phyloP scores from a whole-genome alignment of 106 monocot species.

The Apostasia shenzhenica region DNA sequence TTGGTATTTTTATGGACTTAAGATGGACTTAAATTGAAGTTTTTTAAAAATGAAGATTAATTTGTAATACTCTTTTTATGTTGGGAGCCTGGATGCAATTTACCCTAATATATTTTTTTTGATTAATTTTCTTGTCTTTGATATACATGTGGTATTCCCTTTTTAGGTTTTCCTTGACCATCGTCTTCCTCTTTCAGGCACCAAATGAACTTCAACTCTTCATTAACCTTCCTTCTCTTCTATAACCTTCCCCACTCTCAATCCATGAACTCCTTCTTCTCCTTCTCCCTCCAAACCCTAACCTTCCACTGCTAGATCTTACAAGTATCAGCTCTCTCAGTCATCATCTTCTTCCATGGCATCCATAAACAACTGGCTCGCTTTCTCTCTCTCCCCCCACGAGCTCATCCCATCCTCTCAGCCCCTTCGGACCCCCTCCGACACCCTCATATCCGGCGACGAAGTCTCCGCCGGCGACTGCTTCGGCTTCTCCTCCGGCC shows the following conservation, averaged over 20 bases:
- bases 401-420: slow-evolving; percentile 25
- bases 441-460: slow-evolving; percentile 17
- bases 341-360: slow-evolving; percentile 25
- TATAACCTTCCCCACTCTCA: not conserved
- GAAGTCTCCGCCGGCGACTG: slow-evolving; percentile 32
- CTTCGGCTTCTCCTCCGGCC: slow-evolving; percentile 24
- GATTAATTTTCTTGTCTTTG: too few relatives aligned
- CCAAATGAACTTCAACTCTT: not conserved
- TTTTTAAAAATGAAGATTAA: too few relatives aligned
- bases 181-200: too few relatives aligned
- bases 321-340: not conserved
- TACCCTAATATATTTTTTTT: too few relatives aligned
- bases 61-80: too few relatives aligned
- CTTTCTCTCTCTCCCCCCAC: slow-evolving; percentile 76
- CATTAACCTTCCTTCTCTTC: not conserved
- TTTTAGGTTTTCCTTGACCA: too few relatives aligned
- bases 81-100: too few relatives aligned
- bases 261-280: slow-evolving; percentile 7
- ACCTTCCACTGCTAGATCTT: slow-evolving; percentile 12
- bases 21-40: too few relatives aligned
- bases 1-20: too few relatives aligned
- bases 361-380: slow-evolving; percentile 92
- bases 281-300: slow-evolving; percentile 21
- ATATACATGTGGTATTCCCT: too few relatives aligned
- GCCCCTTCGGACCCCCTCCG: slow-evolving; percentile 16